These are phyloP conservation scores for Vickermania ingenoplastis DNA, from an alignment of 208 protist species.

Conservation along the genomic window DNA sequence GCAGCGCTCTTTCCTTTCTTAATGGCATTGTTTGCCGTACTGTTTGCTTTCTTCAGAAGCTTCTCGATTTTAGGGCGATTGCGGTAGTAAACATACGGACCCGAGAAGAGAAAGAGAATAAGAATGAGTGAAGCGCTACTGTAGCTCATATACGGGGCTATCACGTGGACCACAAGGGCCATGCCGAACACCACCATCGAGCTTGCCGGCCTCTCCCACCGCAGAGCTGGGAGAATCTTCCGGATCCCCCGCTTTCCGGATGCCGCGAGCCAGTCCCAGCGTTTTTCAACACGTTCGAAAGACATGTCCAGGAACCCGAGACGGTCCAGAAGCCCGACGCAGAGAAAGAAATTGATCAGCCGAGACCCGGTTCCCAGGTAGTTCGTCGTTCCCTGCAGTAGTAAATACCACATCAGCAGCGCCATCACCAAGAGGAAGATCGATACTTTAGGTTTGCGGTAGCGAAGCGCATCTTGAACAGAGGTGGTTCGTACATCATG, in stretches of 20 bases:
- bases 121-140: neutral
- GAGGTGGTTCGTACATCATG: neutral
- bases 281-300: neutral
- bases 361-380: neutral
- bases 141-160: neutral
- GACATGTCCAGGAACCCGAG: neutral
- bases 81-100: neutral
- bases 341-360: neutral
- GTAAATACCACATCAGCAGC: neutral
- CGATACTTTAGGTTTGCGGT: neutral
- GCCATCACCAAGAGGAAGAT: neutral
- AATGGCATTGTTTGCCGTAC: neutral
- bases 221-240: neutral
- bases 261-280: neutral
- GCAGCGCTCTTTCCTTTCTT: neutral
- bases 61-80: neutral
- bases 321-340: neutral
- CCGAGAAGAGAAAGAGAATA: neutral
- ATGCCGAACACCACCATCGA: neutral
- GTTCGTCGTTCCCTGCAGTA: neutral
- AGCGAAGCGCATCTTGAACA: neutral
- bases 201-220: neutral
- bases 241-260: neutral
- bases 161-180: neutral
- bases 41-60: neutral